Base-by-base conservation (phyloP, 108 stramenopile genomes). In the Chaetoceros tenuissimus region DNA sequence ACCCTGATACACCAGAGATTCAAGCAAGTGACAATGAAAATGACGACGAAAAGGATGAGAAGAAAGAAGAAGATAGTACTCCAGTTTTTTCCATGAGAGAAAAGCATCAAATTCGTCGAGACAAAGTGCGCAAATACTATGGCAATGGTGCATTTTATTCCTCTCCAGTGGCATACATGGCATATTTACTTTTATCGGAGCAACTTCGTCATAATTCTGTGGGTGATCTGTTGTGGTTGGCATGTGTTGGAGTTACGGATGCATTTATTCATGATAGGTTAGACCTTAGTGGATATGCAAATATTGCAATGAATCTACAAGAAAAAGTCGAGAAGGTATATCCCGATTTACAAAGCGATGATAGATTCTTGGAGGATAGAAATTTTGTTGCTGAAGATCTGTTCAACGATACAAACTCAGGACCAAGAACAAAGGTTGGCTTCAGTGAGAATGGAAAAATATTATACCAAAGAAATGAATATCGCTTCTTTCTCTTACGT, bases 191-290 rank as follows among this genome's bases (percentile, higher is more conserved):
- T 18, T 46, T 27, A 22, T 69, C 71, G 1, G 44, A 73, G 7
- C 87, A 87, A 59, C 51, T 79, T 24, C 79, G 92, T 10, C 87
- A 81, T 60, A 80, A 75, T 10, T 71, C 80, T 30, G 45, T 64
- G 16, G 74, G 77, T 2, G 84, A 85, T 52, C 48, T 93, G 44
- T 62, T 93, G 10, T 93, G 92, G 92, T 58, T 89, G 28, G 87
- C 87, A 26, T 81, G 82, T 50, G 85, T 89, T 1, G 92, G 92
- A 0, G 81, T 89, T 13, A 83, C 87, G 31, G 87, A 85, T 64
- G 80, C 85, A 21, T 87, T 79, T 53, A 46, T 84, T 28, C 85
- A 89, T 49, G 64, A 81, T 21, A 58, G 83, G 8, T 20, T 93
- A 7, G 92, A 93, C 71, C 58, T 79, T 16, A 53, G 58, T 17